Conservation (phyloP, 2,329 filamentous ascomycete genomes). For the Dactylellina cionopaga region DNA sequence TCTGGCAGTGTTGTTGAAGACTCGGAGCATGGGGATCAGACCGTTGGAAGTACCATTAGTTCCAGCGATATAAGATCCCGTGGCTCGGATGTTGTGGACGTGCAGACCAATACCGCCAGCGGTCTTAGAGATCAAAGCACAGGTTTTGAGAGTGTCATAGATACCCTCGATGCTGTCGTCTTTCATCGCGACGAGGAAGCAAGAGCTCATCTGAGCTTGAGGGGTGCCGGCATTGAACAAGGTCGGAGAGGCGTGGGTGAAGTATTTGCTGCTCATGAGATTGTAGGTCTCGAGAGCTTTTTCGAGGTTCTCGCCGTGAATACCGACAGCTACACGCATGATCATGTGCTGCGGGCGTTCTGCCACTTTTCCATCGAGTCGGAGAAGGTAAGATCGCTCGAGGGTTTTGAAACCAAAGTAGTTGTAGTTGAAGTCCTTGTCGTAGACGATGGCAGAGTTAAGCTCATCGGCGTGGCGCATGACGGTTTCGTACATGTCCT, state of each 20-base stretch:
- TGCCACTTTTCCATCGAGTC: constrained; percentile 93
- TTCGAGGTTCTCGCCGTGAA: constrained; percentile 94
- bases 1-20: constrained; percentile 98
- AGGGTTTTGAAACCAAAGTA: constrained; percentile 99
- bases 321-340: constrained; percentile 97
- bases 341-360: constrained; percentile 99
- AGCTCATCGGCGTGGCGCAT: constrained; percentile 97
- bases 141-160: constrained; percentile 98
- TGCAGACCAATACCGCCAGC: constrained; percentile 98
- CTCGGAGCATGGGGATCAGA: constrained; percentile 95
- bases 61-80: constrained; percentile 95
- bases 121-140: constrained; percentile 99
- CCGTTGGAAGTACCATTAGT: constrained; percentile 99
- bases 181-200: constrained; percentile 99
- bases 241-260: constrained; percentile 97
- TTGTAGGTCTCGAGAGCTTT: constrained; percentile 97
- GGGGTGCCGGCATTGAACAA: constrained; percentile 98
- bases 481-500: constrained; percentile 88
- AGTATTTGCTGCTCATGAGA: constrained; percentile 98
- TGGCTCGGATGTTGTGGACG: constrained; percentile 94
- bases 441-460: constrained; percentile 98
- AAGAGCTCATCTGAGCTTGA: constrained; percentile 92
- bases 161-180: constrained; percentile 99
- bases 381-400: constrained; percentile 95
- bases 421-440: constrained; percentile 99